phyloP scores from a whole-genome alignment of 257 asterid species.

The Plantago ovata region DNA sequence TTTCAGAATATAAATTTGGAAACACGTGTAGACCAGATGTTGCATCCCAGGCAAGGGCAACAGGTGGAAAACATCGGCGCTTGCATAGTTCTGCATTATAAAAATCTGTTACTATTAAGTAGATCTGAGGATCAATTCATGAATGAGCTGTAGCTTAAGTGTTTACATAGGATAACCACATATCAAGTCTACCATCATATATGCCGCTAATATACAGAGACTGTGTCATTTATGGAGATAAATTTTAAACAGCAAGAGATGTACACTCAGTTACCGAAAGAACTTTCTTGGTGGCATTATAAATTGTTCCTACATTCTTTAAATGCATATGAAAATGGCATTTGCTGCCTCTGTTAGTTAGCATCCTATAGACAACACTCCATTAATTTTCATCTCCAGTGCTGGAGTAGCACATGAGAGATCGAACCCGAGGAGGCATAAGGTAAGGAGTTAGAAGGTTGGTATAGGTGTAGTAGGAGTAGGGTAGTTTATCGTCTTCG shows the following conservation, averaged over 20 bases:
- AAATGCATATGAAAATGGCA: no score
- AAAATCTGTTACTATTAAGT: conserved; percentile 22
- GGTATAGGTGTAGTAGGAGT: no score
- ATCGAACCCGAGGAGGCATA: no score
- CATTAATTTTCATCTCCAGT: conserved; percentile 16
- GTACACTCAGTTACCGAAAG: no score
- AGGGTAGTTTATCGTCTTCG: no score
- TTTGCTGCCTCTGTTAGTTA: not conserved
- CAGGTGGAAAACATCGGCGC: conserved; percentile 97
- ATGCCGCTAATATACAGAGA: no score
- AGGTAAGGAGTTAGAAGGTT: no score
- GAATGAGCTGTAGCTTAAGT: not conserved
- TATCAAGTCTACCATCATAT: no score
- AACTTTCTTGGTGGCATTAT: not conserved
- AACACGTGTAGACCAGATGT: conserved; percentile 88
- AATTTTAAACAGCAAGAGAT: no score
- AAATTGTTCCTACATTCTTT: conserved; percentile 15
- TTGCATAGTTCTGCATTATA: conserved; percentile 70
- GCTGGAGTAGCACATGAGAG: no score
- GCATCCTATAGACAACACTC: conserved; percentile 7
- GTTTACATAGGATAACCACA: not conserved
- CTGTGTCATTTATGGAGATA: no score
- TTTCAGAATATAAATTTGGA: conserved; percentile 82
- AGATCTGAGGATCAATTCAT: conserved; percentile 8
- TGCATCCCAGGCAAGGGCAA: conserved; percentile 94